Conservation (phyloP, 139 green algal species). For the Bryopsis sp. region DNA sequence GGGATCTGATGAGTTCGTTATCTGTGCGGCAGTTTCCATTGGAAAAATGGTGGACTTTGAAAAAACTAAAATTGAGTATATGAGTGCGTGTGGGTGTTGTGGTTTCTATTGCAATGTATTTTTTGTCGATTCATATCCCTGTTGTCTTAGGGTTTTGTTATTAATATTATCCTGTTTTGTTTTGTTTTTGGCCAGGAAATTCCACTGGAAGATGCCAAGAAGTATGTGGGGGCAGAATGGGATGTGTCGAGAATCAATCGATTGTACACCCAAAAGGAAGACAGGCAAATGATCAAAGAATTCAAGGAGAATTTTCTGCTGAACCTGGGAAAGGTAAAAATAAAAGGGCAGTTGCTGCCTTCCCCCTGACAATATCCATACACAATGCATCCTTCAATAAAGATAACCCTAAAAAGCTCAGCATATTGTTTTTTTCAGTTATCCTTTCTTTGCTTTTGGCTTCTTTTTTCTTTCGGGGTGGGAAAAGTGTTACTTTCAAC, state of each 20-base stretch:
- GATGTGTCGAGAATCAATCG: conserved; percentile 10
- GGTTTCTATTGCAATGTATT: background rate
- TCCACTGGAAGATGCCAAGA: background rate
- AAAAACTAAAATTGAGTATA: background rate
- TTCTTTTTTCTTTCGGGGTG: background rate
- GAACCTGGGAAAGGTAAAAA: conserved; percentile 16
- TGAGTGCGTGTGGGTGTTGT: background rate
- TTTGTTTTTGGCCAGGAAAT: conserved; percentile 12
- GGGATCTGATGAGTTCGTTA: background rate
- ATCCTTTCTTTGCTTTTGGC: background rate
- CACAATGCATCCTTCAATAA: background rate
- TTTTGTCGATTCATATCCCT: background rate
- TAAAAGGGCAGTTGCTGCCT: background rate
- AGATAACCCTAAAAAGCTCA: background rate
- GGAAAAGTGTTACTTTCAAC: background rate
- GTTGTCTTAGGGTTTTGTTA: background rate
- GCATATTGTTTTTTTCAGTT: background rate
- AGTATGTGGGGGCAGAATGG: conserved; percentile 15
- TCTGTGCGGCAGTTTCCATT: background rate
- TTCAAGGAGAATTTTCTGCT: conserved; percentile 16
- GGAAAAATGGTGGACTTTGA: background rate
- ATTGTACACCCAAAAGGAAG: background rate
- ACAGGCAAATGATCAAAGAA: conserved; percentile 10
- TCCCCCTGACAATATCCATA: background rate
- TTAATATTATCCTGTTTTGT: background rate